Percentiles rank a stretch among this genome's conserved stretches.
Conservation (phyloP, 768 basidiomycete genomes). For the Kwoniella dendrophila region DNA sequence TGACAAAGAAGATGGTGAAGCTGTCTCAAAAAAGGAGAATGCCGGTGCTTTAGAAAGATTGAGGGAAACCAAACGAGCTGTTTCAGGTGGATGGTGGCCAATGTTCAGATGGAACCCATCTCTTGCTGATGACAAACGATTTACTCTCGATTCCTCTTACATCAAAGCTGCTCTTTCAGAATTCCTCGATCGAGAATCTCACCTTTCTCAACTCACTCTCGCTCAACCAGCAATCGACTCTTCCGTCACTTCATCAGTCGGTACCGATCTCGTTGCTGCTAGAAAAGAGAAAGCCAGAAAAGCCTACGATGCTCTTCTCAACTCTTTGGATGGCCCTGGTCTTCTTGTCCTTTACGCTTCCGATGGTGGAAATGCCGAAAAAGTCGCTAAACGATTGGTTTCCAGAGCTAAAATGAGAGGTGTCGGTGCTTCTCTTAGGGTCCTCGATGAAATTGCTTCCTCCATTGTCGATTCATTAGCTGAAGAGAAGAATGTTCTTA, state of each 20-base stretch:
- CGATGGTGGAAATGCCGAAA: slow-evolving; percentile 94
- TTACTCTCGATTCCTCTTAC: slow-evolving; percentile 86
- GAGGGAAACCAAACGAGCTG: slow-evolving; percentile 95
- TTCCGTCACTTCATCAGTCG: slow-evolving; percentile 79
- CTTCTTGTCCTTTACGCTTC: slow-evolving; percentile 89
- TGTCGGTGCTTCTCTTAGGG: slow-evolving; percentile 70
- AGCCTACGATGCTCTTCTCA: slow-evolving; percentile 80
- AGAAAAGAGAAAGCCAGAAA: slow-evolving; percentile 78
- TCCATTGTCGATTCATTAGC: slow-evolving; percentile 67
- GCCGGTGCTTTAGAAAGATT: slow-evolving; percentile 82
- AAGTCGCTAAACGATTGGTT: slow-evolving; percentile 84
- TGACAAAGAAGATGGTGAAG: slow-evolving; percentile 63
- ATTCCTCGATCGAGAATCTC: slow-evolving; percentile 95
- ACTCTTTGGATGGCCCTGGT: slow-evolving; percentile 83
- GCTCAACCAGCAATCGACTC: slow-evolving; percentile 74
- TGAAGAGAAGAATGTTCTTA: slow-evolving; percentile 73
- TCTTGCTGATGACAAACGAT: slow-evolving; percentile 72
- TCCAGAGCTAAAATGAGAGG: slow-evolving; percentile 82
- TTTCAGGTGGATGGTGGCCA: slow-evolving; percentile 97
- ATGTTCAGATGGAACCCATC: slow-evolving; percentile 96
- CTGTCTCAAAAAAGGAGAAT: slow-evolving; percentile 33
- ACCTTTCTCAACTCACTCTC: slow-evolving; percentile 87
- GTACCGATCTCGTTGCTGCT: slow-evolving; percentile 79
- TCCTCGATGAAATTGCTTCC: slow-evolving; percentile 74
- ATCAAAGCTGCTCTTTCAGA: slow-evolving; percentile 90